Percentiles rank a stretch among this genome's conserved stretches.
phyloP scores from a whole-genome alignment of 768 basidiomycete genomes.

The Trametes coccinea region DNA sequence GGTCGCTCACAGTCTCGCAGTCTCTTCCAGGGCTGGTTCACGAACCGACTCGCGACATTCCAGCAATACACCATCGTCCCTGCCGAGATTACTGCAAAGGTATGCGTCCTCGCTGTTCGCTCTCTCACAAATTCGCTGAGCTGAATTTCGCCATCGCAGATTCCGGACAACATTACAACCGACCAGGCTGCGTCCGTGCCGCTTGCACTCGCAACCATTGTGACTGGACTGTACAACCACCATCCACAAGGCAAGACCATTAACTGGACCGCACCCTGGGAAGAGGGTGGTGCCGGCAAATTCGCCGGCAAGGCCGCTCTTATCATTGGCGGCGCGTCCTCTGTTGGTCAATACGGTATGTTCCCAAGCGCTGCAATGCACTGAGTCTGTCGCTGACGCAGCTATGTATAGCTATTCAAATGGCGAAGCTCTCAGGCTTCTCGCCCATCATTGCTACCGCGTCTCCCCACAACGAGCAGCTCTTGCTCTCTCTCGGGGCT shows the following conservation, averaged over 20 bases:
- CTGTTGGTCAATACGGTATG: constrained; percentile 34
- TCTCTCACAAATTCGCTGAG: background rate
- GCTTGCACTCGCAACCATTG: constrained; percentile 40
- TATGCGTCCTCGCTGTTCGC: background rate
- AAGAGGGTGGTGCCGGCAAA: constrained; percentile 24
- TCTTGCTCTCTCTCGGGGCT: background rate
- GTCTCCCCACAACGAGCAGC: constrained; percentile 22
- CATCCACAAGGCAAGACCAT: constrained; percentile 8
- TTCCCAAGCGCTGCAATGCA: background rate
- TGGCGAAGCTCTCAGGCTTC: constrained; percentile 33
- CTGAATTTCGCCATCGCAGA: constrained; percentile 23
- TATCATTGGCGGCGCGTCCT: constrained; percentile 31
- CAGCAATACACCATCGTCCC: constrained; percentile 32
- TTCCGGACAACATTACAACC: constrained; percentile 39
- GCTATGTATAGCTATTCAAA: constrained; percentile 24
- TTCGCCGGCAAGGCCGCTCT: constrained; percentile 29
- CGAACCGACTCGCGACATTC: constrained; percentile 21
- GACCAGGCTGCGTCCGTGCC: constrained; percentile 46
- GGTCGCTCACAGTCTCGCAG: constrained; percentile 6
- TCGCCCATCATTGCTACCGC: constrained; percentile 35
- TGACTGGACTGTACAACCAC: constrained; percentile 36
- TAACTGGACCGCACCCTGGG: constrained; percentile 27
- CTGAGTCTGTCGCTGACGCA: background rate
- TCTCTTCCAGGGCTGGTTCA: constrained; percentile 28
- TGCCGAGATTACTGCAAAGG: constrained; percentile 31